Evolutionary conservation across 306 rosid genomes (phyloP).

Genomic region (Dalbergia cochinchinensis): DNA sequence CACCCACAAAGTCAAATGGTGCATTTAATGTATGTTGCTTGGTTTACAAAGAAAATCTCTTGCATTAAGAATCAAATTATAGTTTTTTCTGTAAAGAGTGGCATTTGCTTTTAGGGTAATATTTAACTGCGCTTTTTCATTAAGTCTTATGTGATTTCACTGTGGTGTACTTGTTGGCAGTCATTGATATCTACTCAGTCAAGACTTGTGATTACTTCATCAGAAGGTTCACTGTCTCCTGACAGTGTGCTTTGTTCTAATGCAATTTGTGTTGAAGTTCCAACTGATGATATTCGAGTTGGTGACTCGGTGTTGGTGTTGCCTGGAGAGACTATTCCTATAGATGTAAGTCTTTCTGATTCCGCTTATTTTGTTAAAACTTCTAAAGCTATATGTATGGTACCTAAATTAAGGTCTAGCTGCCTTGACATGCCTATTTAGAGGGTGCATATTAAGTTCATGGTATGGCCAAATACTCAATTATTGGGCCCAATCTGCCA

Average conservation of each 20-base stretch:
- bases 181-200: slow-evolving; percentile 91
- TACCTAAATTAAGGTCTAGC: slow-evolving; percentile 31
- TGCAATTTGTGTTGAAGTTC: slow-evolving; percentile 81
- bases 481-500: slow-evolving; percentile 16
- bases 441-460: slow-evolving; percentile 28
- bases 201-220: slow-evolving; percentile 85
- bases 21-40: too few relatives aligned
- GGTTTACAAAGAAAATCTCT: too few relatives aligned
- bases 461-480: background rate
- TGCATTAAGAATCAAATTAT: slow-evolving; percentile 36
- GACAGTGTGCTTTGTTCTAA: slow-evolving; percentile 78
- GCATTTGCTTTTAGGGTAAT: slow-evolving; percentile 28
- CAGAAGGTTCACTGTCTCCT: slow-evolving; percentile 69
- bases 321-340: slow-evolving; percentile 95
- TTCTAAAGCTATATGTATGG: slow-evolving; percentile 21
- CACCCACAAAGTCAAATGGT: too few relatives aligned
- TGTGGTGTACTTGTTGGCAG: slow-evolving; percentile 65
- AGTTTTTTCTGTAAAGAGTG: slow-evolving; percentile 19
- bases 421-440: slow-evolving; percentile 33
- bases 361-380: slow-evolving; percentile 33
- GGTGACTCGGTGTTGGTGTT: slow-evolving; percentile 94
- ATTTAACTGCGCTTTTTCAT: slow-evolving; percentile 29
- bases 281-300: slow-evolving; percentile 92
- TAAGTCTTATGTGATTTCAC: slow-evolving; percentile 41
- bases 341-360: slow-evolving; percentile 78